phyloP scores from a whole-genome alignment of 2,329 filamentous ascomycete genomes.

The Colletotrichum theobromicola region DNA sequence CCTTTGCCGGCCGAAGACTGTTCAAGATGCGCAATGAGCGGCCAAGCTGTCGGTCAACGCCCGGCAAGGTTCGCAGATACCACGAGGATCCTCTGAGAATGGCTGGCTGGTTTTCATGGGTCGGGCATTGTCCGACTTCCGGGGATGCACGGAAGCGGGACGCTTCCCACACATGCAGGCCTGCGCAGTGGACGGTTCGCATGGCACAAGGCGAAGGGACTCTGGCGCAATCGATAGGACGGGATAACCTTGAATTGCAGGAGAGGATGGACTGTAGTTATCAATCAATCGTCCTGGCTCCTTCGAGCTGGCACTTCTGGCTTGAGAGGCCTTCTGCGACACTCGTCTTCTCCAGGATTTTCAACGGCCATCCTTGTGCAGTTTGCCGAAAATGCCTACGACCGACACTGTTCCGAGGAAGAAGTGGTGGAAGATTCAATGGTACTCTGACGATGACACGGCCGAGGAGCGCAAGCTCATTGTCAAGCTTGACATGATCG shows the following conservation, averaged over 20 bases:
- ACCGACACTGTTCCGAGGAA: slow-evolving; percentile 1
- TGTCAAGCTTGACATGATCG: slow-evolving; percentile 45
- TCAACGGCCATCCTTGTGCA: background rate
- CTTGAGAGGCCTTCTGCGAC: background rate
- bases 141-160: background rate
- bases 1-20: background rate
- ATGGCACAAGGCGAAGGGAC: slow-evolving; percentile 11
- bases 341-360: background rate
- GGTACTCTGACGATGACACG: slow-evolving; percentile 55
- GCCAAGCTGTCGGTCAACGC: slow-evolving; percentile 1
- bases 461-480: slow-evolving; percentile 43
- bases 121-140: slow-evolving; percentile 2
- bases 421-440: slow-evolving; percentile 46
- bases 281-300: background rate
- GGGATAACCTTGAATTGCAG: background rate
- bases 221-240: slow-evolving; percentile 10
- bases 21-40: background rate
- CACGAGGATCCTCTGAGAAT: background rate
- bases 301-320: background rate
- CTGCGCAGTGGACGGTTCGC: background rate
- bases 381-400: background rate
- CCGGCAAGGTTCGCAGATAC: background rate
- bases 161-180: background rate
- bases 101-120: background rate
- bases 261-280: background rate